Percentiles rank a stretch among this genome's conserved stretches.
These are phyloP conservation scores for Mycena rebaudengoi DNA, from an alignment of 768 basidiomycete species.

Conservation along the genomic window DNA sequence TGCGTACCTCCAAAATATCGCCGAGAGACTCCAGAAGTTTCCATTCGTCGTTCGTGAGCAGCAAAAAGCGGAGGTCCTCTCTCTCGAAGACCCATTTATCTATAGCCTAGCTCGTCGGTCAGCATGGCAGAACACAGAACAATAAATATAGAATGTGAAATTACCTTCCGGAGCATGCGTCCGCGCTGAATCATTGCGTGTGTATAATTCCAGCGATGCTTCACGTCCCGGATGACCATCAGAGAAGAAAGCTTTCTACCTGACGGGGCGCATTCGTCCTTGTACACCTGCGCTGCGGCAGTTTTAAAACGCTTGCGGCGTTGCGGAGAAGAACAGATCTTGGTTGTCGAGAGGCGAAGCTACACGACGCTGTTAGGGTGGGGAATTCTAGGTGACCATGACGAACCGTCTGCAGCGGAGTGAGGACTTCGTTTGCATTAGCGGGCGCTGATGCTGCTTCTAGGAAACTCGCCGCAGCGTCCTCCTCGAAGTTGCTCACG, in stretches of 20 bases:
- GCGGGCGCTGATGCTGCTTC: not conserved
- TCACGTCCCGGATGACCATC: conserved; percentile 11
- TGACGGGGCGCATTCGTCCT: not conserved
- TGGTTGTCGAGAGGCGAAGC: not conserved
- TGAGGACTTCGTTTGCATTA: no score
- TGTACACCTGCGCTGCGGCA: not conserved
- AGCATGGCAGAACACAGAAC: not conserved
- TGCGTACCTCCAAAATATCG: not conserved
- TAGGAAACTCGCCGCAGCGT: not conserved
- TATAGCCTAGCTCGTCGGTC: not conserved
- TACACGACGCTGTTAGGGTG: not conserved
- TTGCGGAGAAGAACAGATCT: conserved; percentile 14
- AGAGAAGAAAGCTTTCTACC: not conserved
- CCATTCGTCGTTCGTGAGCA: not conserved
- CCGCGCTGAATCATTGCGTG: conserved; percentile 7
- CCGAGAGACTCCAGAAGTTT: not conserved
- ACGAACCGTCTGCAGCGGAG: not conserved
- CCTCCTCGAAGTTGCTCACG: conserved; percentile 24
- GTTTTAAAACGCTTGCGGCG: not conserved
- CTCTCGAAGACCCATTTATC: not conserved
- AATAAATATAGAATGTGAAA: not conserved
- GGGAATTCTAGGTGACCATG: not conserved
- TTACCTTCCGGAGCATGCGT: not conserved
- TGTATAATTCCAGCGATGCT: conserved; percentile 17
- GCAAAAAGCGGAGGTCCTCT: not conserved